Percentiles rank a stretch among this genome's conserved stretches.
phyloP scores from a whole-genome alignment of 2,329 filamentous ascomycete genomes.

The Graphilbum fragrans region DNA sequence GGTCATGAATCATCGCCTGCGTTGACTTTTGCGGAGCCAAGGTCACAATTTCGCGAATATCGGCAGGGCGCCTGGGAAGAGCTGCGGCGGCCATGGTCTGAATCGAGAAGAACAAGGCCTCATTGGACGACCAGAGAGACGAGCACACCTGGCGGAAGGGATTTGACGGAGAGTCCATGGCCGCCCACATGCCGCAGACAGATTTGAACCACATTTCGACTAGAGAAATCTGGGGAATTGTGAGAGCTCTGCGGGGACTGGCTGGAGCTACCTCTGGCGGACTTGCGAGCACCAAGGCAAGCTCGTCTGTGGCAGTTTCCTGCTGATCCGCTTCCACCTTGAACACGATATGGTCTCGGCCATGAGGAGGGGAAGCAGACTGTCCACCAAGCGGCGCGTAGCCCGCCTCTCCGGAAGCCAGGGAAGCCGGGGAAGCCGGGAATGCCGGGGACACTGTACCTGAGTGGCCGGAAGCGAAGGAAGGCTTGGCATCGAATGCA shows the following conservation, averaged over 20 bases:
- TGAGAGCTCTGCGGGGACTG: background rate
- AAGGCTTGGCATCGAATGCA: no score
- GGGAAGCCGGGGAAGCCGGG: no score
- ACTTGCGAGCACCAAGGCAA: background rate
- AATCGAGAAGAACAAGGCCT: slow-evolving; percentile 23
- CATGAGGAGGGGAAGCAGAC: background rate
- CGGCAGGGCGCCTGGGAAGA: slow-evolving; percentile 20
- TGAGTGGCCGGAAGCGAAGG: no score
- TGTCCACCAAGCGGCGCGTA: no score
- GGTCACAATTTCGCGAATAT: slow-evolving; percentile 21
- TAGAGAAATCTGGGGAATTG: slow-evolving; percentile 13
- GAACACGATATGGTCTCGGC: background rate
- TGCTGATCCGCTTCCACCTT: no score
- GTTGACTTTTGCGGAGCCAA: slow-evolving; percentile 22
- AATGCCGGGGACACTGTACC: no score
- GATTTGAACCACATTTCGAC: slow-evolving; percentile 26
- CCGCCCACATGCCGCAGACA: slow-evolving; percentile 27
- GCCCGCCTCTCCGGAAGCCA: no score
- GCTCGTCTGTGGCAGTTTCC: no score
- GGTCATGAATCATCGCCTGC: slow-evolving; percentile 20
- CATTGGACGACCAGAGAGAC: slow-evolving; percentile 22
- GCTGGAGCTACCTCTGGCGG: background rate
- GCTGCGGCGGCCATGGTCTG: slow-evolving; percentile 29
- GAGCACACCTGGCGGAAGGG: slow-evolving; percentile 25
- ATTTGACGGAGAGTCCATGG: slow-evolving; percentile 25